These are phyloP conservation scores for Rauvolfia tetraphylla DNA, from an alignment of 257 asterid genomes.

Conservation along the genomic window DNA sequence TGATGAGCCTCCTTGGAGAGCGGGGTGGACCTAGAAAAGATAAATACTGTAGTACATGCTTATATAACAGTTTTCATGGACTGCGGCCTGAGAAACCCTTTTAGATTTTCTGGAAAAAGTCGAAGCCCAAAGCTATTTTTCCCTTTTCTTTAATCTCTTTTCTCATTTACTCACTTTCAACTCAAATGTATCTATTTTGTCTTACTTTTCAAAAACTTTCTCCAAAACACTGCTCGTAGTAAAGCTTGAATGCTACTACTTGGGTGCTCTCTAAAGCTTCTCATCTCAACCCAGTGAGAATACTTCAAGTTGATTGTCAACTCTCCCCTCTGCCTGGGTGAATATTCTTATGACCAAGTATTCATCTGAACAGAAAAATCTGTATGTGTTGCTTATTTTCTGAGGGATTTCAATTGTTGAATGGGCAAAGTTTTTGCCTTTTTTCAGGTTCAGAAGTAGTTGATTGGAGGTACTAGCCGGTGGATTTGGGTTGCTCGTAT, in stretches of 20 bases:
- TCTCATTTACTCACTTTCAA: constrained; percentile 11
- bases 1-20: not conserved
- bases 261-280: not conserved
- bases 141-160: not conserved
- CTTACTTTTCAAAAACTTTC: constrained; percentile 13
- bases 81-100: constrained; percentile 18
- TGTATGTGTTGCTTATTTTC: constrained; percentile 4
- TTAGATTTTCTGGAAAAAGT: constrained; percentile 26
- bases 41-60: constrained; percentile 5
- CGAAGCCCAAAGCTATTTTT: constrained; percentile 5
- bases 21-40: constrained; percentile 16
- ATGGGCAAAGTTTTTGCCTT: constrained; percentile 3
- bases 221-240: not conserved
- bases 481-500: constrained; percentile 9
- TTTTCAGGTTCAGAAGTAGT: constrained; percentile 13
- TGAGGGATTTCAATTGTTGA: constrained; percentile 6
- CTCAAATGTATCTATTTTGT: constrained; percentile 29
- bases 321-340: constrained; percentile 2
- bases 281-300: not conserved
- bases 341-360: constrained; percentile 16
- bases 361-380: constrained; percentile 6
- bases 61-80: constrained; percentile 15
- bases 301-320: constrained; percentile 10
- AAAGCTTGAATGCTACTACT: constrained; percentile 6
- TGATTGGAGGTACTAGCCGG: constrained; percentile 23